Conservation (phyloP, 2,329 filamentous ascomycete species). For the Trichoderma harzianum region DNA sequence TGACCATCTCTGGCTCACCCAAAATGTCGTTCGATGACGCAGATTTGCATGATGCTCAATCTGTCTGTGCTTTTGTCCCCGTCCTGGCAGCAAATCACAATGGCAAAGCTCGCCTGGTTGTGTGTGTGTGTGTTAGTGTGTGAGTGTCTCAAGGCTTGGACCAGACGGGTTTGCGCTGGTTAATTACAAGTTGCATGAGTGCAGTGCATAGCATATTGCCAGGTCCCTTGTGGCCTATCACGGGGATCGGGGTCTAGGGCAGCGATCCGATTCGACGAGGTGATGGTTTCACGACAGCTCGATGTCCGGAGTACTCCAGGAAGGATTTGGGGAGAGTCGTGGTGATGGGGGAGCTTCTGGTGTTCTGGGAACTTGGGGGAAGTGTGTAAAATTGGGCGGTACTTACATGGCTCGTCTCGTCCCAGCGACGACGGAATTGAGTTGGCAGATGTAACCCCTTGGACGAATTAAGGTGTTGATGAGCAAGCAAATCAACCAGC, state of each 20-base stretch:
- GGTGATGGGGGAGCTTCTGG: neutral
- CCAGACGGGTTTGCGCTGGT: neutral
- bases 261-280: constrained; percentile 7
- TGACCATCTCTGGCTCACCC: neutral
- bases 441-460: neutral
- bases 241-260: neutral
- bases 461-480: neutral
- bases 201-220: neutral
- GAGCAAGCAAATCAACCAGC: neutral
- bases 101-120: too few relatives aligned
- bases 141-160: neutral
- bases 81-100: neutral
- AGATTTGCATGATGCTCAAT: neutral
- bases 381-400: neutral
- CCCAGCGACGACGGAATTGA: neutral
- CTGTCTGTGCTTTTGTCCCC: neutral
- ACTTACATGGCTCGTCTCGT: neutral
- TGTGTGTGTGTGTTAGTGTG: too few relatives aligned
- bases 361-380: neutral
- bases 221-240: neutral
- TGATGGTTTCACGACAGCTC: neutral
- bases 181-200: neutral
- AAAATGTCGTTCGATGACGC: neutral
- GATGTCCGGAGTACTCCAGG: neutral
- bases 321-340: neutral